Base-by-base conservation (phyloP, 768 basidiomycete species). In the Lactifluus hygrophoroides region DNA sequence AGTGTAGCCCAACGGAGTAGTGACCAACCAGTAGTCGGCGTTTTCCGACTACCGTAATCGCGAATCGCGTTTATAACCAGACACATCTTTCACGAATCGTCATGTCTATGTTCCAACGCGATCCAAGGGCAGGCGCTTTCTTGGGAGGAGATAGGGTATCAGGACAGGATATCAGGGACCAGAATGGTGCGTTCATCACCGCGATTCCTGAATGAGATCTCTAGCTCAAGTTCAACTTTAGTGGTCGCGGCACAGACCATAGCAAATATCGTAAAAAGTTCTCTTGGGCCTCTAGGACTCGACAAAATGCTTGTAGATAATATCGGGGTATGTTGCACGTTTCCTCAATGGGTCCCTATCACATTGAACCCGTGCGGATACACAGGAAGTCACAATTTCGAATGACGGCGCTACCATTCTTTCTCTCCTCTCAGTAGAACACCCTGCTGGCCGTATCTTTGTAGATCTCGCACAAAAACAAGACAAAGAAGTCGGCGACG, bases 361-460 rank as follows among this genome's bases (percentile, higher is more conserved):
- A 57, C 51, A 37, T 52, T 35, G 55, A 63, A 54, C 57, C 64
- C 55, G 68, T 14, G 17, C n/a, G 49, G 32, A 58, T 52, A 37
- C 45, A 5, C 72, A 95, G 93, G 96, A 99, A 80, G 94, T 98
- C 28, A 98, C 96, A 30, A 98, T 99, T 70, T 97, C 96, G 47
- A 99, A 99, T 74, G 96, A 98, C 75, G 96, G 96, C 48, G 96
- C 96, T 16, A 98, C 96, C n/a, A 99, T 99, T 66, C 83, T 99
- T 38, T 86, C 90, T 23, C 79, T 98, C 19, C 78, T 98, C 40
- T 85, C 92, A 16, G 94, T 99, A 45, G 92, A 96, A 67, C 93
- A 98, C 69, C 96, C 96, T 27, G 96, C 96, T 4, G 96, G 94
- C 21, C 87, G 91, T 63, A 94, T 99, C 62, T 93, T 99, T 64